Conservation (phyloP, 352 stramenopile genomes). For the Globisporangium orthogonon region DNA sequence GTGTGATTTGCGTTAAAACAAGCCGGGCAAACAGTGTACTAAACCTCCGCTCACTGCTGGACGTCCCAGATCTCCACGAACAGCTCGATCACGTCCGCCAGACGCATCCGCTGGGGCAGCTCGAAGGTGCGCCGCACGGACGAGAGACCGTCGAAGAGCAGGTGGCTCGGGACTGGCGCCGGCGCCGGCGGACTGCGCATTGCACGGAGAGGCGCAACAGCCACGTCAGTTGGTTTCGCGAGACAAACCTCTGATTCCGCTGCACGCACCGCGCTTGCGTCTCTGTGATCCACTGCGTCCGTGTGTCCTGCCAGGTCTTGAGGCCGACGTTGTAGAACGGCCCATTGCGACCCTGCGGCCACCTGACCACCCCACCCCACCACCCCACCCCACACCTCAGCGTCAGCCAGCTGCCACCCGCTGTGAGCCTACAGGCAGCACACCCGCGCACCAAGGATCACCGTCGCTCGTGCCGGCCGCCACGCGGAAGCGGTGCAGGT, state of each 20-base stretch:
- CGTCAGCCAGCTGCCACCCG: background rate
- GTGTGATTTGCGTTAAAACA: background rate
- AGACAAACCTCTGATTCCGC: no score
- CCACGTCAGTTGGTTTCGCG: no score
- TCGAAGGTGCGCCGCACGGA: conserved; percentile 85
- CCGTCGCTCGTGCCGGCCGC: conserved; percentile 72
- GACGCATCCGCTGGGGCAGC: conserved; percentile 76
- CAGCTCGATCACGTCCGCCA: conserved; percentile 81
- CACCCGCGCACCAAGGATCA: conserved; percentile 42
- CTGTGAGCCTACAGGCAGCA: background rate
- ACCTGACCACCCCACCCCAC: conserved; percentile 22
- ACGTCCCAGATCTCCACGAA: conserved; percentile 89
- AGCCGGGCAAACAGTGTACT: no score
- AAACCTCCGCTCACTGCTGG: conserved; percentile 39
- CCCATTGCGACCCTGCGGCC: conserved; percentile 82
- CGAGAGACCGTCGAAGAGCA: conserved; percentile 80
- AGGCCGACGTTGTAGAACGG: conserved; percentile 82
- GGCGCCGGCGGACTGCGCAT: conserved; percentile 47
- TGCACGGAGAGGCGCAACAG: conserved; percentile 4
- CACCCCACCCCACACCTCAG: background rate
- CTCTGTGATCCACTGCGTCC: conserved; percentile 60
- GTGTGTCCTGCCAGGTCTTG: conserved; percentile 69
- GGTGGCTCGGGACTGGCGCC: conserved; percentile 57
- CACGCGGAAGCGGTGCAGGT: conserved; percentile 78
- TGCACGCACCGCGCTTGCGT: conserved; percentile 54